A percentile compares a stretch with the other conserved stretches of the same genome.
phyloP scores from a whole-genome alignment of 495 filamentous ascomycete genomes.

The Symbiotaphrina buchneri region DNA sequence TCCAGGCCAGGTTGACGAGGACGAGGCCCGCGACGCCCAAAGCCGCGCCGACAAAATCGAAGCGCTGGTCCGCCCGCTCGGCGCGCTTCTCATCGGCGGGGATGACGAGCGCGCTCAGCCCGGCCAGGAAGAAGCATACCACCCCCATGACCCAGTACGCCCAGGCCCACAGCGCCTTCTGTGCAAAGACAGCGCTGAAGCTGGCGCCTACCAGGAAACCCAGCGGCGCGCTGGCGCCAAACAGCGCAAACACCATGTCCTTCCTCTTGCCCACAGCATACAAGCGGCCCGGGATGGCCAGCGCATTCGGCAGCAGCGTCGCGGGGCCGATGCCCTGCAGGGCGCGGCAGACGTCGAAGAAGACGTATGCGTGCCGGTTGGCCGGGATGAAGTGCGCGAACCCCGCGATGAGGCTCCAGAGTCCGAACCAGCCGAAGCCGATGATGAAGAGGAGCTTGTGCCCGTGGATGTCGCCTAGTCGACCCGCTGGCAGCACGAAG shows the following conservation, averaged over 20 bases:
- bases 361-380: conserved; percentile 22
- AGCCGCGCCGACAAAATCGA: conserved; percentile 26
- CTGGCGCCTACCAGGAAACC: conserved; percentile 26
- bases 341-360: conserved; percentile 35
- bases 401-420: conserved; percentile 37
- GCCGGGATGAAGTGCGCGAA: conserved; percentile 21
- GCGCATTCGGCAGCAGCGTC: conserved; percentile 34
- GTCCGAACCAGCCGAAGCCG: conserved; percentile 36
- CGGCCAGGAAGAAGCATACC: conserved; percentile 16
- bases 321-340: conserved; percentile 39
- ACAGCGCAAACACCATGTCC: conserved; percentile 38
- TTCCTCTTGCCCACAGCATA: conserved; percentile 30
- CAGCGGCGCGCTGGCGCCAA: conserved; percentile 35
- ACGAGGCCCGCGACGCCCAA: conserved; percentile 31
- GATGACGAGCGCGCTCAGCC: conserved; percentile 21
- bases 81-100: conserved; percentile 18
- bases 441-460: conserved; percentile 35
- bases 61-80: conserved; percentile 7
- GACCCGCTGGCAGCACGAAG: conserved; percentile 38
- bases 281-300: conserved; percentile 34
- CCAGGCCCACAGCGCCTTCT: conserved; percentile 43
- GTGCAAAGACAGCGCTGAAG: conserved; percentile 26
- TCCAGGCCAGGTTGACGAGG: conserved; percentile 36
- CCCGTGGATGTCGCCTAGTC: conserved; percentile 41
- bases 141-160: conserved; percentile 32